Conservation (phyloP, 148 eudicot species). For the Persicaria tinctoria region DNA sequence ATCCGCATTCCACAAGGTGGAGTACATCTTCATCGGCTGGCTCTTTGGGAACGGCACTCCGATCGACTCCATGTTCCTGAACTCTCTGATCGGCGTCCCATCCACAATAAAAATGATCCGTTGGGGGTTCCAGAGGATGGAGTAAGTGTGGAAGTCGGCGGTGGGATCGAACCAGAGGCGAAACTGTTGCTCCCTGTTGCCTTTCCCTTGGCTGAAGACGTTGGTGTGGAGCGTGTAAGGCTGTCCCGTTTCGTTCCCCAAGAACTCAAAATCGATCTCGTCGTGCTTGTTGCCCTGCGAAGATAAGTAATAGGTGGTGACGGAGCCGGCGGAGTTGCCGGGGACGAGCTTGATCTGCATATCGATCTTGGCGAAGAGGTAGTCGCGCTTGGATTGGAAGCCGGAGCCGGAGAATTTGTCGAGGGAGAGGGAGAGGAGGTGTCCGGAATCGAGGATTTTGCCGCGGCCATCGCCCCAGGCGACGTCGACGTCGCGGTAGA, state of each 20-base stretch:
- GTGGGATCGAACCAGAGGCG: conserved; percentile 16
- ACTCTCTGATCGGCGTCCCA: conserved; percentile 13
- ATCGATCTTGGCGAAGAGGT: conserved; percentile 23
- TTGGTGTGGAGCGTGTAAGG: conserved; percentile 16
- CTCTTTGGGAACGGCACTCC: conserved; percentile 13
- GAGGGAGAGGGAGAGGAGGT: conserved; percentile 20
- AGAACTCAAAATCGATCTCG: conserved; percentile 14
- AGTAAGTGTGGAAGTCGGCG: conserved; percentile 14
- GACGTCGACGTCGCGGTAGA: conserved; percentile 15
- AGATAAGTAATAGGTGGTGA: conserved; percentile 21
- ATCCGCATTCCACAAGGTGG: conserved; percentile 13
- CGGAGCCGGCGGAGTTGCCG: conserved; percentile 30
- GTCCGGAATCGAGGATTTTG: conserved; percentile 21
- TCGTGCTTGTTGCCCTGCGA: conserved; percentile 13
- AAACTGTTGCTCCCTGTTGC: conserved; percentile 14
- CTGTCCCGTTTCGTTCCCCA: conserved; percentile 9
- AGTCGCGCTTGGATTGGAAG: conserved; percentile 20
- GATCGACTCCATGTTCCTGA: conserved; percentile 16
- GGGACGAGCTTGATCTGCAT: conserved; percentile 27
- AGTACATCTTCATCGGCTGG: conserved; percentile 18
- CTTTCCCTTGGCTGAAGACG: conserved; percentile 10
- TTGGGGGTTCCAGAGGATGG: conserved; percentile 16
- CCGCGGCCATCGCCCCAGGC: conserved; percentile 23
- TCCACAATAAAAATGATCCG: conserved; percentile 15
- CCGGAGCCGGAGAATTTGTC: conserved; percentile 26